Conservation (phyloP, 345 rosid species). For the Citrus maxima region DNA sequence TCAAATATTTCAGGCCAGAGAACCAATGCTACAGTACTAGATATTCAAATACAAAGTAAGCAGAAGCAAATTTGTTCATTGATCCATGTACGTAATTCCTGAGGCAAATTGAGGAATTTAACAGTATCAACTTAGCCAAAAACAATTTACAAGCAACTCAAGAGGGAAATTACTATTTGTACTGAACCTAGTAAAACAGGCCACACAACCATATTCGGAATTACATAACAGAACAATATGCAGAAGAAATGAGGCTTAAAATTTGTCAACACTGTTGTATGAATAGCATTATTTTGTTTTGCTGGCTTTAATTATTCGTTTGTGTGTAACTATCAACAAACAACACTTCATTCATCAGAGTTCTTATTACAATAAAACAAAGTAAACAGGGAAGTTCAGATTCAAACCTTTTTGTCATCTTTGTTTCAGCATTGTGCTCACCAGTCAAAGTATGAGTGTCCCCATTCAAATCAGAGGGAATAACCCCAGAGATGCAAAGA, state of each 20-base stretch:
- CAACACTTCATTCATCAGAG: background rate
- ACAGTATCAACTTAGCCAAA: background rate
- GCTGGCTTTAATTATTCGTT: too few species aligned
- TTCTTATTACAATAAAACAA: background rate
- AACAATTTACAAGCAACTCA: background rate
- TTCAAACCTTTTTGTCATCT: conserved; percentile 48
- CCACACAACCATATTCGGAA: background rate
- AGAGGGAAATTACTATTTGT: background rate
- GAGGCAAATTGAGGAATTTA: background rate
- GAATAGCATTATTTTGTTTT: background rate
- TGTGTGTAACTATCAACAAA: background rate
- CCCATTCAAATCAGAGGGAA: conserved; percentile 21
- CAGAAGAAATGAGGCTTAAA: background rate
- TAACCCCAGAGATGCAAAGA: conserved; percentile 32
- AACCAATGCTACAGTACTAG: background rate
- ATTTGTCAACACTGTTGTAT: background rate
- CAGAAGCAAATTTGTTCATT: background rate
- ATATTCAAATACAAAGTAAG: background rate
- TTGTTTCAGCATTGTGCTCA: conserved; percentile 38
- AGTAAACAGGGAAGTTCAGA: conserved; percentile 7
- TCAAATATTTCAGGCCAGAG: background rate
- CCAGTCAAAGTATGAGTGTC: conserved; percentile 24
- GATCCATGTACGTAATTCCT: background rate
- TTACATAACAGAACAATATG: background rate
- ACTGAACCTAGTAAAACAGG: background rate